Evolutionary conservation across 192 early-diverging fungal species (phyloP), one percentile per base, ranked within the genome.

Genomic region (Mortierella claussenii): DNA sequence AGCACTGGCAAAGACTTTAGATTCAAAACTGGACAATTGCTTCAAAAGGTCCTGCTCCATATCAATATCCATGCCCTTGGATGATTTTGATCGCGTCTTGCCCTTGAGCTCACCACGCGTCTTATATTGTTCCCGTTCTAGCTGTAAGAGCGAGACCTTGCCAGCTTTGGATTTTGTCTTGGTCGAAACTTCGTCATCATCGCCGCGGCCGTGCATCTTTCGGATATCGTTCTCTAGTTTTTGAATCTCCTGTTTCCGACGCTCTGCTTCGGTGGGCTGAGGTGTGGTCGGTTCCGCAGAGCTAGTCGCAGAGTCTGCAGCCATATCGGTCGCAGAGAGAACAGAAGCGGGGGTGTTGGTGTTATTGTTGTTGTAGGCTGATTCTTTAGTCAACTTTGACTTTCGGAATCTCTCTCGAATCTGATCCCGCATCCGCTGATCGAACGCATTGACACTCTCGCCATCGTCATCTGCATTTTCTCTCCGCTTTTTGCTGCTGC

Each of bases 211-310:
- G 34, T 85, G 79, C 51, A 92, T 86, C 44, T 86, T 78, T 28
- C 82, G 83, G 34, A 94, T 89, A 58, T 93, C 89, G 36, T 79
- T 60, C 45, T 90, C 86, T 28, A 94, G 48, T 58, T 89, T 88
- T 58, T 82, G 79, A 28, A 92, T 87, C 43, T 90, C 84, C 30
- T 83, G 74, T 59, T 83, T 76, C n/a, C 84, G 45, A 40, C 55
- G 42, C 32, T 81, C 74, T 34, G 67, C 66, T 21, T 26, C 66
- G 10, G 55, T 44, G 23, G 71, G 49, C 13, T 44, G 36, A 11
- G 47, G 15, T 9, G 60, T 45, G 27, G 42, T 12, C 36, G 54
- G 1, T 33, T 55, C 51, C 10, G 34, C 43, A 37, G 34, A 31
- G 40, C 33, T 37, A 42, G 40, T 47, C 31, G 56, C 20, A 20